phyloP scores from a whole-genome alignment of 768 basidiomycete species.

The Macrolepiota dolichaula region DNA sequence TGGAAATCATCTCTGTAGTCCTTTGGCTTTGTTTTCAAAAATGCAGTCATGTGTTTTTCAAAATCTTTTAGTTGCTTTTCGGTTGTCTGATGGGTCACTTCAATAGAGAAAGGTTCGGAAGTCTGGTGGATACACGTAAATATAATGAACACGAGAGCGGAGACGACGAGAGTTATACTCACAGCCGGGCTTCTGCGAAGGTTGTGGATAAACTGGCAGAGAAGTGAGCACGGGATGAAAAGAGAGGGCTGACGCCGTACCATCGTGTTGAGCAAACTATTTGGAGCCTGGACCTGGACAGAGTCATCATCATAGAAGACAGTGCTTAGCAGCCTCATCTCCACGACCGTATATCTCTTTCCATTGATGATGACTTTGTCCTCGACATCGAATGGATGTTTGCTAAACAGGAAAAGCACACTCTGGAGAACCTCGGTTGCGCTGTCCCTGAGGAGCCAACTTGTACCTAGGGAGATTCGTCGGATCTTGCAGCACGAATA shows the following conservation, averaged over 20 bases:
- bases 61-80: neutral
- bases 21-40: neutral
- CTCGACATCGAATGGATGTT: slow-evolving; percentile 8
- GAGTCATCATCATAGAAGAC: slow-evolving; percentile 2
- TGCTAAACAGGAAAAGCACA: slow-evolving; percentile 4
- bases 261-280: slow-evolving; percentile 4
- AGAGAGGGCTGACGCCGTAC: neutral
- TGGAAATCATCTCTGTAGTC: slow-evolving; percentile 5
- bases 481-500: neutral
- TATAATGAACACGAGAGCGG: neutral
- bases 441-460: slow-evolving; percentile 4
- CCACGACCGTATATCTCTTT: slow-evolving; percentile 4
- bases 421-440: neutral
- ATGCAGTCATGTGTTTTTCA: neutral
- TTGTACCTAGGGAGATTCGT: neutral
- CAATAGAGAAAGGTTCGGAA: neutral
- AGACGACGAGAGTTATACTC: neutral
- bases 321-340: slow-evolving; percentile 3
- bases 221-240: neutral
- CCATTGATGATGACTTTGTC: slow-evolving; percentile 4
- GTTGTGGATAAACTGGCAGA: slow-evolving; percentile 4
- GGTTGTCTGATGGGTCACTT: neutral
- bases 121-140: neutral
- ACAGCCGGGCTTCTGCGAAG: slow-evolving; percentile 6
- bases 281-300: slow-evolving; percentile 3